These are phyloP conservation scores for Litsea cubeba DNA, from an alignment of 164 flowering plant genomes.

Conservation along the genomic window DNA sequence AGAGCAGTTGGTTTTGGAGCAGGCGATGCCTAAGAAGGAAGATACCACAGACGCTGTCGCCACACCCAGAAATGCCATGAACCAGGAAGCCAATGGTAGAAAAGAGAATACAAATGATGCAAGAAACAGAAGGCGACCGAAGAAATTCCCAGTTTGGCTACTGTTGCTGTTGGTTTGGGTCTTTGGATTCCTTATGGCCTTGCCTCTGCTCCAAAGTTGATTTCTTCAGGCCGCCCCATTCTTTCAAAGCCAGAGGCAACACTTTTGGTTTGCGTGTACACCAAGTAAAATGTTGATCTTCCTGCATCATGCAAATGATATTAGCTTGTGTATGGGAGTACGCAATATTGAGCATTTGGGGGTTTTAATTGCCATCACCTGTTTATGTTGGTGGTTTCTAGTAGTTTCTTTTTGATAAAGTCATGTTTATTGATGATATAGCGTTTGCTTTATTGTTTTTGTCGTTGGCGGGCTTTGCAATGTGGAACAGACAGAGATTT, in stretches of 20 bases:
- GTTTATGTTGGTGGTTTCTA: too few relatives aligned
- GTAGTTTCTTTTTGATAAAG: too few relatives aligned
- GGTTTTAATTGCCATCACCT: too few relatives aligned
- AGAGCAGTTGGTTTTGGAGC: conserved; percentile 39
- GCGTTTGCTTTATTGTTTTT: too few relatives aligned
- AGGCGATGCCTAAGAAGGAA: conserved; percentile 24
- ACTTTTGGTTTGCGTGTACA: not conserved
- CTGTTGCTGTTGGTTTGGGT: conserved; percentile 62
- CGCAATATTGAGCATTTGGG: not conserved
- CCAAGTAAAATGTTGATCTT: not conserved
- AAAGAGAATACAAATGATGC: conserved; percentile 26
- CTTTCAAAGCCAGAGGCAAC: not conserved
- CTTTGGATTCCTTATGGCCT: conserved; percentile 72
- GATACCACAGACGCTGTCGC: conserved; percentile 14
- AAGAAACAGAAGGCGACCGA: conserved; percentile 38
- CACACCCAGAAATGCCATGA: conserved; percentile 15
- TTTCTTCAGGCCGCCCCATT: not conserved
- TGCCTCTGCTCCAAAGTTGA: conserved; percentile 81
- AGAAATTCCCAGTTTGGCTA: conserved; percentile 67
- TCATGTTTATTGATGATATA: too few relatives aligned
- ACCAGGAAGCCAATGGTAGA: conserved; percentile 25
- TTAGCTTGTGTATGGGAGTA: conserved; percentile 6
- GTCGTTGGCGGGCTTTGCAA: too few relatives aligned
- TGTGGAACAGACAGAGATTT: too few relatives aligned
- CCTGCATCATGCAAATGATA: conserved; percentile 2